Percentiles rank a stretch among this genome's conserved stretches.
Evolutionary conservation across 1,284 basidiomycete genomes (phyloP).

Genomic region (Malassezia equina): DNA sequence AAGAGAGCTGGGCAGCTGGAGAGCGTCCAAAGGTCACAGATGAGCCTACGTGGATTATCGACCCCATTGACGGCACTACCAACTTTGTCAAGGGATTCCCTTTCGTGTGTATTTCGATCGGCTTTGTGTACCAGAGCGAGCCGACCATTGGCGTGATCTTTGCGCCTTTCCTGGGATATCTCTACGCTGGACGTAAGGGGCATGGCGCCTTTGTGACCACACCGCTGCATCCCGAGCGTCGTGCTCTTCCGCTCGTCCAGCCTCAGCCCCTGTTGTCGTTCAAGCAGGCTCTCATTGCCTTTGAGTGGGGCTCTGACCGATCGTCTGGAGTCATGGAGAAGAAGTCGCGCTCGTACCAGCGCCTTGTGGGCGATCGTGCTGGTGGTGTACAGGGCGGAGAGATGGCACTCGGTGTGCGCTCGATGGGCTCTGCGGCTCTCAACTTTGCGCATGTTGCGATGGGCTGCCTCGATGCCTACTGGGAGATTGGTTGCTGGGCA

Average conservation of each 20-base stretch:
- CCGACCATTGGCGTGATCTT: slow-evolving; percentile 60
- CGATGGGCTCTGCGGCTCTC: slow-evolving; percentile 38
- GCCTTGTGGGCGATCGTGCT: slow-evolving; percentile 64
- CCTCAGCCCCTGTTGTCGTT: slow-evolving; percentile 66
- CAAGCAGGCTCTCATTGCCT: slow-evolving; percentile 69
- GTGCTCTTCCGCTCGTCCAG: slow-evolving; percentile 55
- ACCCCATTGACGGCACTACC: slow-evolving; percentile 77
- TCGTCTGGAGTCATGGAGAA: slow-evolving; percentile 51
- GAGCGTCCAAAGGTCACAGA: slow-evolving; percentile 64
- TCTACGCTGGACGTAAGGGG: slow-evolving; percentile 71
- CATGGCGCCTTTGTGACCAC: slow-evolving; percentile 64
- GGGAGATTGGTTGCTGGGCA: slow-evolving; percentile 48
- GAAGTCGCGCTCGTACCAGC: slow-evolving; percentile 64
- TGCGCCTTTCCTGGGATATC: slow-evolving; percentile 70
- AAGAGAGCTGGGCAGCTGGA: slow-evolving; percentile 71
- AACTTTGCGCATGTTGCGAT: slow-evolving; percentile 38
- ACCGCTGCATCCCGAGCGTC: slow-evolving; percentile 49
- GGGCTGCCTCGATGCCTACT: slow-evolving; percentile 40
- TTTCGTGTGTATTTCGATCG: slow-evolving; percentile 79
- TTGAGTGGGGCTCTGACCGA: slow-evolving; percentile 88
- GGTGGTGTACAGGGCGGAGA: slow-evolving; percentile 59
- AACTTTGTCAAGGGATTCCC: slow-evolving; percentile 75
- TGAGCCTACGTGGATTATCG: slow-evolving; percentile 81
- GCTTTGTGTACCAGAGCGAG: slow-evolving; percentile 67
- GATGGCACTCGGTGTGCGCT: slow-evolving; percentile 58